These are phyloP conservation scores for Aschersonia sp. DNA, from an alignment of 2,329 filamentous ascomycete genomes.

Conservation along the genomic window DNA sequence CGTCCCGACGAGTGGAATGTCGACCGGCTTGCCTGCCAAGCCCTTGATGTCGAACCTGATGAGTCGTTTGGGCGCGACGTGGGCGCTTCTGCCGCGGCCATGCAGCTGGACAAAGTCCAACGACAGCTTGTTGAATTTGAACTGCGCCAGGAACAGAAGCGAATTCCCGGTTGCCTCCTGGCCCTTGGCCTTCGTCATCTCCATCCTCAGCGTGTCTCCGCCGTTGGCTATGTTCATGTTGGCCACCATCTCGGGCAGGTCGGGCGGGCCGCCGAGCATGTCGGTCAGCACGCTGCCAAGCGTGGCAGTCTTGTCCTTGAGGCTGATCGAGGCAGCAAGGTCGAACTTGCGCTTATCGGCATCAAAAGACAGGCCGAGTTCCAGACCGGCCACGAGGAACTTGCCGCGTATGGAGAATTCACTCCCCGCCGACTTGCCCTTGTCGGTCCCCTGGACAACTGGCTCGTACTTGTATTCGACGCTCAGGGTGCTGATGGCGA, in stretches of 20 bases:
- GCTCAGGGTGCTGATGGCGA: slow-evolving; percentile 3
- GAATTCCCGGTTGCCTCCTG: background rate
- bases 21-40: slow-evolving; percentile 8
- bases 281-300: slow-evolving; percentile 5
- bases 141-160: slow-evolving; percentile 6
- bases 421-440: background rate
- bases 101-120: slow-evolving; percentile 7
- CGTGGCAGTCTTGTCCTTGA: background rate
- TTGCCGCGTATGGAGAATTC: slow-evolving; percentile 7
- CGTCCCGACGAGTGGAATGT: slow-evolving; percentile 15
- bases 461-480: slow-evolving; percentile 4
- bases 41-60: slow-evolving; percentile 7
- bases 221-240: slow-evolving; percentile 1
- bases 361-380: slow-evolving; percentile 5
- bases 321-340: slow-evolving; percentile 2
- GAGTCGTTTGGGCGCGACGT: slow-evolving; percentile 7
- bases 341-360: slow-evolving; percentile 1
- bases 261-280: slow-evolving; percentile 4
- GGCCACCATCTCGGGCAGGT: slow-evolving; percentile 5
- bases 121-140: slow-evolving; percentile 4
- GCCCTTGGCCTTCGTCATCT: slow-evolving; percentile 1
- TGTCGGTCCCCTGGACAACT: background rate
- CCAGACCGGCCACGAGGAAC: slow-evolving; percentile 4
- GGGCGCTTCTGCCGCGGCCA: slow-evolving; percentile 2
- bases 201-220: background rate